Conservation (phyloP, 495 filamentous ascomycete species). For the Rusavskia elegans region DNA sequence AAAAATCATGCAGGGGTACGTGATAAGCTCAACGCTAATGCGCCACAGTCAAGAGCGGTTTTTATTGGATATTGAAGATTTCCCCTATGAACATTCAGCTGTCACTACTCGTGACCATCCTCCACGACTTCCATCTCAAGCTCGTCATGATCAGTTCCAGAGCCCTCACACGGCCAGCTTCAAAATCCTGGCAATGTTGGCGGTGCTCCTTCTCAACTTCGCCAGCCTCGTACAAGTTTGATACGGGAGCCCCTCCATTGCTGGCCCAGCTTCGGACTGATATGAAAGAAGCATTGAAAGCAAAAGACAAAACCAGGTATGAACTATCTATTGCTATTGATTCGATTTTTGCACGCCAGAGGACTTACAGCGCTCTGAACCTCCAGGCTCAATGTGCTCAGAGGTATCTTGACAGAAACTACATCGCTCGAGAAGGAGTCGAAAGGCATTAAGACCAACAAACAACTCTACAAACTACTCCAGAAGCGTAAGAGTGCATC, state of each 20-base stretch:
- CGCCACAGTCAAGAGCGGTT: no score
- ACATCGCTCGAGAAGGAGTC: constrained; percentile 46
- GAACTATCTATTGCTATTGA: no score
- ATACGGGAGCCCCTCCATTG: constrained; percentile 27
- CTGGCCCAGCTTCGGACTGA: constrained; percentile 37
- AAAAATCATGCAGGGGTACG: no score
- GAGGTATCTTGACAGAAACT: constrained; percentile 42
- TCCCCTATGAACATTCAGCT: background rate
- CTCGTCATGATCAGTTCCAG: background rate
- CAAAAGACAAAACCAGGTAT: constrained; percentile 39
- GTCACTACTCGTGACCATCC: background rate
- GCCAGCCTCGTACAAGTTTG: constrained; percentile 15
- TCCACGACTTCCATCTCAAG: background rate
- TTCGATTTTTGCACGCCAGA: no score
- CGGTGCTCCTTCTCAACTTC: constrained; percentile 14
- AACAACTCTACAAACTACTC: constrained; percentile 41
- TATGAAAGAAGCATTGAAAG: constrained; percentile 45
- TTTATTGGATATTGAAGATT: no score
- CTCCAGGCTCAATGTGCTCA: constrained; percentile 38
- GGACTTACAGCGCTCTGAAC: background rate
- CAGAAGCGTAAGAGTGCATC: constrained; percentile 34
- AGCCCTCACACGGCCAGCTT: background rate
- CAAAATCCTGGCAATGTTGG: constrained; percentile 1
- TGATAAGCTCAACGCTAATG: no score
- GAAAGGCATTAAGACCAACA: constrained; percentile 39